A percentile compares a stretch with the other conserved stretches of the same genome.
phyloP scores from a whole-genome alignment of 2,329 filamentous ascomycete genomes.

The Septoria linicola region DNA sequence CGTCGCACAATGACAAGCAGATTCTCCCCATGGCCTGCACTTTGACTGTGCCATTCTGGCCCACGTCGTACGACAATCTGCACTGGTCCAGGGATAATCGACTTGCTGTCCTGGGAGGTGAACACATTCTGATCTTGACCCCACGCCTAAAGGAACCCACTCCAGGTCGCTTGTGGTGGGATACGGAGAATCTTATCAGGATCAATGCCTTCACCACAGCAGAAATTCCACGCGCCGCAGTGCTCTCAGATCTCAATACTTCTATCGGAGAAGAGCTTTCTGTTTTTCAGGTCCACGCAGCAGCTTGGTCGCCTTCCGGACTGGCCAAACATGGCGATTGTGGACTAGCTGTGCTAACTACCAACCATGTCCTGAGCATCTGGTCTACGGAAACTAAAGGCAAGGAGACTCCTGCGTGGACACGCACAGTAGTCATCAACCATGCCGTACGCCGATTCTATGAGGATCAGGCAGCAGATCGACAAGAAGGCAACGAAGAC shows the following conservation, averaged over 20 bases:
- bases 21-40: slow-evolving; percentile 22
- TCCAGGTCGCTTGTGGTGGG: slow-evolving; percentile 4
- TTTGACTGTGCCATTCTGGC: slow-evolving; percentile 44
- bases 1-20: slow-evolving; percentile 9
- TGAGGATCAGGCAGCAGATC: slow-evolving; percentile 19
- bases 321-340: slow-evolving; percentile 55
- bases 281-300: slow-evolving; percentile 47
- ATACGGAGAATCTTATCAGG: slow-evolving; percentile 41
- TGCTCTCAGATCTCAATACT: slow-evolving; percentile 49
- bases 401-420: slow-evolving; percentile 50
- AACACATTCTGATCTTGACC: slow-evolving; percentile 54
- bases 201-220: slow-evolving; percentile 53
- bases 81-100: slow-evolving; percentile 60
- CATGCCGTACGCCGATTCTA: slow-evolving; percentile 46
- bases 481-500: slow-evolving; percentile 24
- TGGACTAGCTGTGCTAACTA: slow-evolving; percentile 56
- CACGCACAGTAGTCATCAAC: slow-evolving; percentile 55
- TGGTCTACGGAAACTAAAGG: slow-evolving; percentile 53
- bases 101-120: slow-evolving; percentile 57
- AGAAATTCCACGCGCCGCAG: slow-evolving; percentile 49
- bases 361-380: slow-evolving; percentile 56
- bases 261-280: slow-evolving; percentile 62
- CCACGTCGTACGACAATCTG: slow-evolving; percentile 54
- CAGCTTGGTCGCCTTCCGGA: slow-evolving; percentile 59
- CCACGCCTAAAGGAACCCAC: slow-evolving; percentile 29